Conservation (phyloP, 179 eudicot genomes). For the Amaranthus tricolor region DNA sequence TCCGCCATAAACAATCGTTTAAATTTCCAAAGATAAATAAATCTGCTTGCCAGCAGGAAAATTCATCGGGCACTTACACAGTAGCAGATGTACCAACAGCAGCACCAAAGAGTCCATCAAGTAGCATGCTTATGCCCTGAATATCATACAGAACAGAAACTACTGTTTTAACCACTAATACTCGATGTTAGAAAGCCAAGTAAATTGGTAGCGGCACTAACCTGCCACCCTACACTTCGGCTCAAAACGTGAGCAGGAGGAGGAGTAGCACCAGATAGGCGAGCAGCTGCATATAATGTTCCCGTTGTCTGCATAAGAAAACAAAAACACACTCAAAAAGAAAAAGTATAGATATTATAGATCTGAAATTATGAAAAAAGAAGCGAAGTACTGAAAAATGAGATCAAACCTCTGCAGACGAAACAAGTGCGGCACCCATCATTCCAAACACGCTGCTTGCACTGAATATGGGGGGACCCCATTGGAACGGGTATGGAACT, state of each 20-base stretch:
- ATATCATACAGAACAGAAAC: constrained; percentile 10
- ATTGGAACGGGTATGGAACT: constrained; percentile 87
- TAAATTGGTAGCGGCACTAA: constrained; percentile 13
- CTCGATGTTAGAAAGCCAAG: background rate
- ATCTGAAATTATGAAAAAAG: background rate
- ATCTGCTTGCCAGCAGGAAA: background rate
- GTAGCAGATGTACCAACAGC: constrained; percentile 81
- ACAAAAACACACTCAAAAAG: background rate
- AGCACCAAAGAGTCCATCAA: constrained; percentile 86
- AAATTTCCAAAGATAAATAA: background rate
- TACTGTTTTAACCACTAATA: background rate
- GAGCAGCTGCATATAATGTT: constrained; percentile 80
- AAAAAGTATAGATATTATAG: background rate
- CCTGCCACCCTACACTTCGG: constrained; percentile 97
- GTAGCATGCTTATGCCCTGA: constrained; percentile 87
- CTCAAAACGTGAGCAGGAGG: constrained; percentile 88
- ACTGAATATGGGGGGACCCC: constrained; percentile 93
- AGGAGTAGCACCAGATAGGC: constrained; percentile 90
- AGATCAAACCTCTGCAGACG: constrained; percentile 77
- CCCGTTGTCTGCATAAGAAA: constrained; percentile 71
- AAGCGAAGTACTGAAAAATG: background rate
- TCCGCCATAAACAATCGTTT: background rate
- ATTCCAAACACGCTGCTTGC: constrained; percentile 96
- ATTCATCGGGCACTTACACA: constrained; percentile 51
- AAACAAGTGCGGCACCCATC: constrained; percentile 97